Conservation (phyloP, 345 rosid genomes). For the Lepidium aucheri region DNA sequence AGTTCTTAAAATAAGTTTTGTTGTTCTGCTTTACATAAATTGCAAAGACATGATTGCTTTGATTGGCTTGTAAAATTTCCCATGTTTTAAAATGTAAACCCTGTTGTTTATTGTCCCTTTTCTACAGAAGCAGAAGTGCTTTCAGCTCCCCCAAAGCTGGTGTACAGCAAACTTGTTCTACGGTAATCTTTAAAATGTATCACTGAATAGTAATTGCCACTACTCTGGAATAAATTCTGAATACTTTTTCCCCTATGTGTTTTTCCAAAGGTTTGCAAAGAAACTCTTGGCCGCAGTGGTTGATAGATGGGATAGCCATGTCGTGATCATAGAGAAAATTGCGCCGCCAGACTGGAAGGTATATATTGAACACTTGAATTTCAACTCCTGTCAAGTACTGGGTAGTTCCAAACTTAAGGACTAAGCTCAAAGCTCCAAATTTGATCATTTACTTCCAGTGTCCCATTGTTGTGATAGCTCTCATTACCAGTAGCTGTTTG, state of each 20-base stretch:
- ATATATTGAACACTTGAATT: background rate
- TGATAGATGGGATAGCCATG: constrained; percentile 83
- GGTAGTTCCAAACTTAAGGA: background rate
- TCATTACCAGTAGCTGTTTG: background rate
- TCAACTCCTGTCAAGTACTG: background rate
- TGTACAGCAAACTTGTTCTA: constrained; percentile 84
- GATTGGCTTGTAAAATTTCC: background rate
- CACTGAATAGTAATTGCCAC: background rate
- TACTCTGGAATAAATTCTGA: background rate
- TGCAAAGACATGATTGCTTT: background rate
- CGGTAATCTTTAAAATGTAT: constrained; percentile 37
- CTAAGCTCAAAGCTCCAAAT: background rate
- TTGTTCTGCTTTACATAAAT: background rate
- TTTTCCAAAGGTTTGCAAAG: constrained; percentile 67
- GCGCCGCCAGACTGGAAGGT: constrained; percentile 94
- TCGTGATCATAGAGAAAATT: constrained; percentile 58
- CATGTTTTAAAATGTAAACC: background rate
- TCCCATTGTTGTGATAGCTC: background rate
- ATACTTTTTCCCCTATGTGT: background rate
- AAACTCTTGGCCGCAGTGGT: constrained; percentile 81
- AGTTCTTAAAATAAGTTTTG: background rate
- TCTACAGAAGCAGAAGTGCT: constrained; percentile 90
- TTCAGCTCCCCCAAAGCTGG: constrained; percentile 96
- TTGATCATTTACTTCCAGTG: background rate
- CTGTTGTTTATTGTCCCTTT: background rate